Evolutionary conservation across 441 rosid species (phyloP).

Genomic region (Aquilaria agallochum): DNA sequence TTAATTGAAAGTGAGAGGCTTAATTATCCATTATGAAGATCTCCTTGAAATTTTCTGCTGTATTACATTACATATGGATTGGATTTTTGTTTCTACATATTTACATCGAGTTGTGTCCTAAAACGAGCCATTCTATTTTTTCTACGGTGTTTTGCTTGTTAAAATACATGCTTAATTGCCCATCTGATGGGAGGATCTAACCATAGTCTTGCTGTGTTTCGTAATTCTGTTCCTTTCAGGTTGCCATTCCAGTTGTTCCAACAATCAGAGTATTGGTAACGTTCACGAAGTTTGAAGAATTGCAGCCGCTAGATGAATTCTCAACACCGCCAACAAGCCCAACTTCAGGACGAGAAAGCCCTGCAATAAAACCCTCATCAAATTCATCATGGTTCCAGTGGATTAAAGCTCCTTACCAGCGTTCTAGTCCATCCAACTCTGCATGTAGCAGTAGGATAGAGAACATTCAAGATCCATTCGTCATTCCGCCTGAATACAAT

Average conservation of each 20-base stretch:
- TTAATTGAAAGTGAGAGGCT: no score
- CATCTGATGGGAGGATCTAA: no score
- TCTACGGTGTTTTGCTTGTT: no score
- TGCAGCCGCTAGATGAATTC: conserved; percentile 85
- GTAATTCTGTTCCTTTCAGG: conserved; percentile 38
- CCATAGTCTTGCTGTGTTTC: no score
- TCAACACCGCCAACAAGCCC: conserved; percentile 97
- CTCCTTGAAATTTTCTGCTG: no score
- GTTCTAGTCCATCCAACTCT: conserved; percentile 44
- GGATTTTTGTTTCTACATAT: no score
- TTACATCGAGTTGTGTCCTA: no score
- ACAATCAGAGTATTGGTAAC: conserved; percentile 93
- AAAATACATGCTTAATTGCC: no score
- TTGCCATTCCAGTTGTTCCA: conserved; percentile 97
- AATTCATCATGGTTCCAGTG: conserved; percentile 96
- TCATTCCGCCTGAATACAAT: conserved; percentile 69
- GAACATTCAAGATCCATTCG: conserved; percentile 74
- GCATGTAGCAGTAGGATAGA: conserved; percentile 56
- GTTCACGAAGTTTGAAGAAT: conserved; percentile 91
- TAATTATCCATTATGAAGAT: no score
- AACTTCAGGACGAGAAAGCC: conserved; percentile 54
- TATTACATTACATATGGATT: no score
- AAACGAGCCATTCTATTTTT: no score
- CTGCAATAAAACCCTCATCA: conserved; percentile 37
- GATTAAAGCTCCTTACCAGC: conserved; percentile 85